phyloP scores from a whole-genome alignment of 2,329 filamentous ascomycete species.

The Sordariomycetes sp. region DNA sequence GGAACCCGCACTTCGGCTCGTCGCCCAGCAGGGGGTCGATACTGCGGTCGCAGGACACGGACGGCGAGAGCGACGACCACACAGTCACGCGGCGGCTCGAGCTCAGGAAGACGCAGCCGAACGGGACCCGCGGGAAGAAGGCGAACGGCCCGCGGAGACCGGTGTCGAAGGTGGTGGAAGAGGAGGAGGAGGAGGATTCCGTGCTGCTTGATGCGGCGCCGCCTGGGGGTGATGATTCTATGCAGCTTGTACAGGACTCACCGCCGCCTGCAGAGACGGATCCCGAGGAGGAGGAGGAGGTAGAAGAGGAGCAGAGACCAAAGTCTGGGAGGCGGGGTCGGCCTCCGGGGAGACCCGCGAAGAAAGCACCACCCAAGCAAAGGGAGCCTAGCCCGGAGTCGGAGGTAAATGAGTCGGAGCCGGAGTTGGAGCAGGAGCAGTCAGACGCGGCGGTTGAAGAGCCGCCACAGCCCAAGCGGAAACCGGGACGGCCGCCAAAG shows the following conservation, averaged over 20 bases:
- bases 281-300: conserved; percentile 10
- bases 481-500: conserved; percentile 13
- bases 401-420: conserved; percentile 5
- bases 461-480: conserved; percentile 6
- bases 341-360: background rate
- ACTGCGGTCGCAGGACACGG: conserved; percentile 12
- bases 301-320: conserved; percentile 6
- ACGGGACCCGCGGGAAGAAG: conserved; percentile 17
- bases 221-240: conserved; percentile 25
- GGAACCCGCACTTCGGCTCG: conserved; percentile 46
- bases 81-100: conserved; percentile 44
- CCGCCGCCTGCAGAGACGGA: conserved; percentile 8
- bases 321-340: conserved; percentile 1
- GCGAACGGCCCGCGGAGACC: conserved; percentile 17
- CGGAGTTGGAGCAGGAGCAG: conserved; percentile 1
- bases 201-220: conserved; percentile 13
- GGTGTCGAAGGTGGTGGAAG: conserved; percentile 9
- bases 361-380: background rate
- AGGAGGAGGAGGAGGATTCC: conserved; percentile 11
- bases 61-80: conserved; percentile 19
- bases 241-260: conserved; percentile 26
- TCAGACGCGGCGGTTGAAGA: conserved; percentile 1
- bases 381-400: background rate
- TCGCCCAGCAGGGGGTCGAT: conserved; percentile 33
- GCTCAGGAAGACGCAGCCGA: conserved; percentile 25